Base-by-base conservation (phyloP, 257 asterid genomes). In the Solanum paucissectum region DNA sequence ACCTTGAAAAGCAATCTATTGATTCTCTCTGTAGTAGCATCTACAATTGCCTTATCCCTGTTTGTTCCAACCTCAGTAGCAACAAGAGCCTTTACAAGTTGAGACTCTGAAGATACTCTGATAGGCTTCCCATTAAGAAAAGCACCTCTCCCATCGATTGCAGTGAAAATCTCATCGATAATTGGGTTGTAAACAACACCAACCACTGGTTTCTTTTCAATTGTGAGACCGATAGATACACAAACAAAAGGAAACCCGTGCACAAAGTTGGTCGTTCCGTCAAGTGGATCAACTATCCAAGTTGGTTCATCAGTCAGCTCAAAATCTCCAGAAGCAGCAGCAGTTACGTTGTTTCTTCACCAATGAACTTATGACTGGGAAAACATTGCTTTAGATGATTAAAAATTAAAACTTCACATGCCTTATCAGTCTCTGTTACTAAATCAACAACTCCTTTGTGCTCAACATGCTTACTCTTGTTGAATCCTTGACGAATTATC, bases 221-320 rank as follows among this genome's bases (percentile, higher is more conserved):
- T 91, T 87, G 99, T 93, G 86, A 95, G 96, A 76, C 99, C 98
- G 20, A 96, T 96, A 7, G 99, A 95, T 77, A 96, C 97, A 13
- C 98, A 96, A 83, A 95, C 98, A 90, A 93, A 95, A 6, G 98
- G 99, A 88, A 92, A 93, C 95, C 99, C 99, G 69, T 97, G 99
- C 62, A 95, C 99, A 90, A 97, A 97, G 85, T 97, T 97, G 87
- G 98, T 95, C 0, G 99, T 97, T 90, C 99, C 99, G 77, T 97
- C 99, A 34, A 95, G 89, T 66, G 99, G 99, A 91, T 97, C 99
- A 88, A 95, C 98, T 74, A 97, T 92, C 99, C 99, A 97, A 85
- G 98, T 97, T 46, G 99, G 99, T 76, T 94, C 98, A 84, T 95
- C 97, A 18, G 99, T 96, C 92, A 97, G 91, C 91, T 91, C 96